Evolutionary conservation across 352 stramenopile species (phyloP).

Genomic region (Globisporangium camurandrum): DNA sequence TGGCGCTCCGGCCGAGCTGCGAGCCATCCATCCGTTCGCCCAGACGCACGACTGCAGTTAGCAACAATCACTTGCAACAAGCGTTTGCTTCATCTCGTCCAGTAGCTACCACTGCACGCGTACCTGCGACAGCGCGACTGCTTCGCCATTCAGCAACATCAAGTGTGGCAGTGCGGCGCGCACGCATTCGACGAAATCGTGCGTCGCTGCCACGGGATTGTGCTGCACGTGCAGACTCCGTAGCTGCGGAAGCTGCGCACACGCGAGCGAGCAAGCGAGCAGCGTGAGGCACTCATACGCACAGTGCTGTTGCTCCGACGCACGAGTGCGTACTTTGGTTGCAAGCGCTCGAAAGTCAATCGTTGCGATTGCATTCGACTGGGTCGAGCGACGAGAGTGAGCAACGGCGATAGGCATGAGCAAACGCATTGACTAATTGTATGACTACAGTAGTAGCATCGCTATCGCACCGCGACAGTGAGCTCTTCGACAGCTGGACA

Average conservation of each 20-base stretch:
- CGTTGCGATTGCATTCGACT: constrained; percentile 43
- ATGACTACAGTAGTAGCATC: background rate
- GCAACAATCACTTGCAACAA: background rate
- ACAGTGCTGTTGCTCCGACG: background rate
- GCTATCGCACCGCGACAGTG: constrained; percentile 25
- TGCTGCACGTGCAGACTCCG: constrained; percentile 34
- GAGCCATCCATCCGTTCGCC: no score
- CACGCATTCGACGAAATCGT: constrained; percentile 11
- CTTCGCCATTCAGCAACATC: constrained; percentile 46
- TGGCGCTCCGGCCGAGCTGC: no score
- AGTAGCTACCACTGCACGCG: no score
- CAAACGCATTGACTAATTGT: no score
- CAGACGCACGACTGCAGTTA: background rate
- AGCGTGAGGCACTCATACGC: no score
- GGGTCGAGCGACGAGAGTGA: background rate
- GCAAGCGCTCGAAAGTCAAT: constrained; percentile 37
- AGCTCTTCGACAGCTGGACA: constrained; percentile 50
- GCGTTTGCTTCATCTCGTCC: no score
- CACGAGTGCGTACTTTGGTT: constrained; percentile 15
- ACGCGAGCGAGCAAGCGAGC: background rate
- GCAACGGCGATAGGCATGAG: background rate
- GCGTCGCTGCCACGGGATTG: constrained; percentile 23
- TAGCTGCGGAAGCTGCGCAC: constrained; percentile 35
- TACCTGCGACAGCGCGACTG: constrained; percentile 30
- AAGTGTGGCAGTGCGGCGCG: constrained; percentile 30